These are phyloP conservation scores for Fagopyrum esculentum DNA, from an alignment of 148 eudicot genomes.

Conservation along the genomic window DNA sequence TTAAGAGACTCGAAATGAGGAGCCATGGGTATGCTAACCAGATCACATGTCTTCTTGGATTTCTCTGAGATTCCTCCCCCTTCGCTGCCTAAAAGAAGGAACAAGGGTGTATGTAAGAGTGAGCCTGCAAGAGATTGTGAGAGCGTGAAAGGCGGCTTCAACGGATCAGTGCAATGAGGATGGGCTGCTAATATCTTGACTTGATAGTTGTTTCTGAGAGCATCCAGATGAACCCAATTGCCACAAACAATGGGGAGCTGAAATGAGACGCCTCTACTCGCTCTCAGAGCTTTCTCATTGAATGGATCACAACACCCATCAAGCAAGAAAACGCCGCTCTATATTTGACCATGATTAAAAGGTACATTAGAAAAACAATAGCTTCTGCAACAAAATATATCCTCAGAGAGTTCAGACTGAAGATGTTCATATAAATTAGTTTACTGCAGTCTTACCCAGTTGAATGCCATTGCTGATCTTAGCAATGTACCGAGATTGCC, in stretches of 20 bases:
- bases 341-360: background rate
- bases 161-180: constrained; percentile 28
- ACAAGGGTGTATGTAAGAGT: constrained; percentile 44
- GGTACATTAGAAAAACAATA: background rate
- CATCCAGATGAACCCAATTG: constrained; percentile 51
- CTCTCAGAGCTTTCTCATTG: constrained; percentile 85
- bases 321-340: constrained; percentile 66
- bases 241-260: constrained; percentile 81
- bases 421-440: background rate
- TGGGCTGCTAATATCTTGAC: constrained; percentile 77
- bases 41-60: constrained; percentile 44
- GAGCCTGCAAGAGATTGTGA: constrained; percentile 49
- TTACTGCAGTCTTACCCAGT: constrained; percentile 50
- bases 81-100: constrained; percentile 76
- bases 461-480: constrained; percentile 85
- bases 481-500: constrained; percentile 93
- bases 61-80: constrained; percentile 66
- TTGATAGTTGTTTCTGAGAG: constrained; percentile 32
- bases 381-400: background rate
- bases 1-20: constrained; percentile 78
- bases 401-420: constrained; percentile 17
- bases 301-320: constrained; percentile 96
- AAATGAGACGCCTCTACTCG: constrained; percentile 89
- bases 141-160: constrained; percentile 33
- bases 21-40: constrained; percentile 56